Conservation (phyloP, 2,329 filamentous ascomycete genomes). For the Pseudogymnoascus sp. region DNA sequence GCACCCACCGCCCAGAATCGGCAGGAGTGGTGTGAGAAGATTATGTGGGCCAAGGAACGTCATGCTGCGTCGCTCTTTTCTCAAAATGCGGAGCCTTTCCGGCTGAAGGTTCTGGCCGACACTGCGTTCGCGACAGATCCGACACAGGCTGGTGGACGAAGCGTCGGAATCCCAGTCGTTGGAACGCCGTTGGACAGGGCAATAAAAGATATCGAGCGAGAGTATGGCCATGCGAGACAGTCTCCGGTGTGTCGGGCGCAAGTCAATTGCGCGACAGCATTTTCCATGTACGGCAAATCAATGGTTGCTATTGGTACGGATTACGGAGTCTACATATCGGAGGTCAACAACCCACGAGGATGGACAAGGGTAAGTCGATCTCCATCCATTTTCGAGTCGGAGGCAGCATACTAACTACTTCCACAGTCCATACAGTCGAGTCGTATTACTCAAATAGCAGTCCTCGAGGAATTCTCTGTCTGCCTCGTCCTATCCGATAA, state of each 20-base stretch:
- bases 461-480: conserved; percentile 90
- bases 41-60: conserved; percentile 87
- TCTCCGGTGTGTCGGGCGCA: conserved; percentile 71
- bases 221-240: conserved; percentile 63
- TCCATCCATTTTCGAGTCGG: background rate
- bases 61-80: conserved; percentile 81
- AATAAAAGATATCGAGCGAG: conserved; percentile 76
- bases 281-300: conserved; percentile 71
- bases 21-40: conserved; percentile 85
- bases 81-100: conserved; percentile 94
- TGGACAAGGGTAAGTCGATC: conserved; percentile 69
- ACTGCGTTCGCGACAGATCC: conserved; percentile 78
- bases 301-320: conserved; percentile 95
- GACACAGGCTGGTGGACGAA: conserved; percentile 49
- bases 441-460: conserved; percentile 83
- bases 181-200: conserved; percentile 88
- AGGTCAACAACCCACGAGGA: conserved; percentile 78
- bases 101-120: conserved; percentile 83
- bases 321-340: conserved; percentile 83
- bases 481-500: conserved; percentile 89
- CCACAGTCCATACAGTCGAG: conserved; percentile 59
- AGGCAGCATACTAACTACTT: conserved; percentile 17
- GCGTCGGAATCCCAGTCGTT: conserved; percentile 63
- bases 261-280: conserved; percentile 90
- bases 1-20: conserved; percentile 67